These are phyloP conservation scores for Cyberlindnera xishuangbannaensis DNA, from an alignment of 805 yeast species.

Conservation along the genomic window DNA sequence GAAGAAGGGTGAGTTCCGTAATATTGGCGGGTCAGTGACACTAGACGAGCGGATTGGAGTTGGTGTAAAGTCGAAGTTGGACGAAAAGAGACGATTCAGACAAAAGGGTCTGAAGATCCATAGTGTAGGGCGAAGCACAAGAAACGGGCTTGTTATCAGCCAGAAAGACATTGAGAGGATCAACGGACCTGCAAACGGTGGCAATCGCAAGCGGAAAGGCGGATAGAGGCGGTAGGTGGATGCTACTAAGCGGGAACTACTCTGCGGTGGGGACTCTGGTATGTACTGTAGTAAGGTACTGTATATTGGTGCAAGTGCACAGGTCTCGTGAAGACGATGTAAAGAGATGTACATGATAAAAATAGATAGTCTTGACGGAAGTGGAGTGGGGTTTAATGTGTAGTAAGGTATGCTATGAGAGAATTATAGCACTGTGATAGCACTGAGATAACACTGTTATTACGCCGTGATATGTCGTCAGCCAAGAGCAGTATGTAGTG, in stretches of 20 bases:
- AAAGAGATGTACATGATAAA: too few species aligned
- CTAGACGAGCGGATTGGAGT: conserved; percentile 36
- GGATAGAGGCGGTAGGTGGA: conserved; percentile 2
- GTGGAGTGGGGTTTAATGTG: too few species aligned
- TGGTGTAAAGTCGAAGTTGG: conserved; percentile 43
- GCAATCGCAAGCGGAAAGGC: conserved; percentile 4
- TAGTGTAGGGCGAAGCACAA: conserved; percentile 69
- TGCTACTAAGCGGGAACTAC: not conserved
- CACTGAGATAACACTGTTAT: too few species aligned
- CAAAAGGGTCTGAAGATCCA: conserved; percentile 77
- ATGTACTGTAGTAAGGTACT: too few species aligned
- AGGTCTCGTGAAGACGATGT: too few species aligned
- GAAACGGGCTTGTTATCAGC: conserved; percentile 71
- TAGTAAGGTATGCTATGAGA: too few species aligned
- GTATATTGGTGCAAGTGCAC: too few species aligned
- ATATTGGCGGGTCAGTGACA: conserved; percentile 39
- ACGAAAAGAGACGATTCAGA: conserved; percentile 38
- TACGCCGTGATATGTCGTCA: too few species aligned
- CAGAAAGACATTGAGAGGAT: conserved; percentile 57
- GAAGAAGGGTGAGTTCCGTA: conserved; percentile 61
- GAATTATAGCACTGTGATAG: too few species aligned
- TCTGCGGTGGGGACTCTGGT: too few species aligned
- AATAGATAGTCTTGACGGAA: too few species aligned
- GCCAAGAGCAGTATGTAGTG: too few species aligned
- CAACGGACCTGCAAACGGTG: conserved; percentile 22